phyloP scores from a whole-genome alignment of 805 yeast species.

The Wickerhamiella alocasiicola region DNA sequence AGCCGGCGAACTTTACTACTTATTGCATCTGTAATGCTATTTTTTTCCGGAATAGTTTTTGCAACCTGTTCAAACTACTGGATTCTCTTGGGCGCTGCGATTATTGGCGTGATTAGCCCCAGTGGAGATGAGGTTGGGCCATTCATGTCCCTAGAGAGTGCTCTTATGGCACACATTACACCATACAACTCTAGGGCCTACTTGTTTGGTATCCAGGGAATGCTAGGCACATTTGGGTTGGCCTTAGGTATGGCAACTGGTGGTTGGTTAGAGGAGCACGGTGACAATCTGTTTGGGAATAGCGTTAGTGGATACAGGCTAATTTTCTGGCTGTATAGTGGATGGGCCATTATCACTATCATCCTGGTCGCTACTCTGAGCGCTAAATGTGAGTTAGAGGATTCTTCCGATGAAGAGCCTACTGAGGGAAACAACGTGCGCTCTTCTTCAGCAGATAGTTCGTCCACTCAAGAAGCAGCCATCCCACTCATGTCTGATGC shows the following conservation, averaged over 20 bases:
- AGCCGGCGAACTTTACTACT: constrained; percentile 58
- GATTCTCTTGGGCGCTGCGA: constrained; percentile 54
- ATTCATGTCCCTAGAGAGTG: constrained; percentile 74
- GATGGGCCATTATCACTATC: constrained; percentile 39
- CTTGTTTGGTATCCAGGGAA: constrained; percentile 61
- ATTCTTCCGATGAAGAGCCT: neutral
- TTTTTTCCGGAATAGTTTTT: constrained; percentile 52
- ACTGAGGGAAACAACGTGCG: no score
- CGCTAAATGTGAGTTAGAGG: neutral
- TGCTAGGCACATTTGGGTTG: constrained; percentile 56
- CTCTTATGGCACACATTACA: constrained; percentile 68
- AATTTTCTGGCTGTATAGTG: constrained; percentile 45
- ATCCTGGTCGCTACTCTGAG: constrained; percentile 29
- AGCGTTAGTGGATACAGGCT: constrained; percentile 34
- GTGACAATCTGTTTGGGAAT: constrained; percentile 19
- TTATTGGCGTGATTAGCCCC: constrained; percentile 77
- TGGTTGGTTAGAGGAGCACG: constrained; percentile 44
- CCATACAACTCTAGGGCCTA: constrained; percentile 39
- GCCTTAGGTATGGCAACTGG: constrained; percentile 59
- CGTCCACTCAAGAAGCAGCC: neutral
- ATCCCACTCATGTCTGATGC: constrained; percentile 1
- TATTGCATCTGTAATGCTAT: constrained; percentile 56
- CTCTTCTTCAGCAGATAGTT: neutral
- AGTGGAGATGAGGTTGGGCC: constrained; percentile 89
- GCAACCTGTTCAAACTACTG: constrained; percentile 41